phyloP scores from a whole-genome alignment of 2,329 filamentous ascomycete species.

The Aspergillus pseudoviridinutans region DNA sequence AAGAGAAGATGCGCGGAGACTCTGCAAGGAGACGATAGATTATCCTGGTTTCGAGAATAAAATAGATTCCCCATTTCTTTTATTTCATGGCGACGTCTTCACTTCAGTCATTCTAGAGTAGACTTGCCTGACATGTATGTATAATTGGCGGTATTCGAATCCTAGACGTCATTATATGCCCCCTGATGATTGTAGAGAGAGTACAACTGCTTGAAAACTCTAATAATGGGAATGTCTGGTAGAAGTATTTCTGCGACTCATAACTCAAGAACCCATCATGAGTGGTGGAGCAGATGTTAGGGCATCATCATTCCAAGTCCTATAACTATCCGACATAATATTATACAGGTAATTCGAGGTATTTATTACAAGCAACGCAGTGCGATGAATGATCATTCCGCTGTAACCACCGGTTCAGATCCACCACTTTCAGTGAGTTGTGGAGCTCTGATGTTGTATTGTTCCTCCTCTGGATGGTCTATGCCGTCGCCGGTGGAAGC shows the following conservation, averaged over 20 bases:
- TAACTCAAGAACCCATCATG: not conserved
- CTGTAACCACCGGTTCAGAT: not conserved
- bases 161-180: not conserved
- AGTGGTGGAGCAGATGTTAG: not conserved
- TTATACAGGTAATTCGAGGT: not conserved
- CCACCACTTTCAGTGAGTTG: not conserved
- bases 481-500: not conserved
- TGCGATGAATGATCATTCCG: not conserved
- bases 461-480: not conserved
- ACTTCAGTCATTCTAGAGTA: conserved; percentile 3
- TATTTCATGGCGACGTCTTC: conserved; percentile 10
- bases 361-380: not conserved
- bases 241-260: not conserved
- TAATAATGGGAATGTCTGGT: not conserved
- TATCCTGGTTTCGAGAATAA: conserved; percentile 6
- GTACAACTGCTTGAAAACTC: not conserved
- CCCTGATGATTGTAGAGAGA: not conserved
- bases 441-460: not conserved
- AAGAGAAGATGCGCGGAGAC: conserved; percentile 47
- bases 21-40: conserved; percentile 29
- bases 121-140: not conserved
- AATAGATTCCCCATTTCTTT: conserved; percentile 9
- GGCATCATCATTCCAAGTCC: not conserved
- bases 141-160: not conserved
- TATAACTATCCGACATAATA: not conserved